Conservation (phyloP, 2,329 filamentous ascomycete genomes). For the Paracoccidioides brasiliensis region DNA sequence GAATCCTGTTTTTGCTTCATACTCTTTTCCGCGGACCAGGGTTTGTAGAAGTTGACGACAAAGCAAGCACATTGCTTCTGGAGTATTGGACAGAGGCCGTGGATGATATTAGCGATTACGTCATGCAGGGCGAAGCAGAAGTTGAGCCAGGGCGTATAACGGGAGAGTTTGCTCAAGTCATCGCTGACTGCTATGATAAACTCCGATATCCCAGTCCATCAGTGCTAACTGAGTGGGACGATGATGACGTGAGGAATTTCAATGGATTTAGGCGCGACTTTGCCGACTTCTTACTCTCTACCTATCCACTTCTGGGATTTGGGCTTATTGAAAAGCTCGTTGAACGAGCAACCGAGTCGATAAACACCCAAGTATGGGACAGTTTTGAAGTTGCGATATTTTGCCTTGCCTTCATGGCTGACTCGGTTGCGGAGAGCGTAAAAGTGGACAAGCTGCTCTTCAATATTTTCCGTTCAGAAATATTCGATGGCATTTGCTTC, state of each 20-base stretch:
- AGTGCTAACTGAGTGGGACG: constrained; percentile 27
- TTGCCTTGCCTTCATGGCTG: constrained; percentile 32
- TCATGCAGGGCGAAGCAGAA: constrained; percentile 18
- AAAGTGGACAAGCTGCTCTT: constrained; percentile 30
- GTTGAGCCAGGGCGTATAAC: constrained; percentile 21
- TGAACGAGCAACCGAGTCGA: constrained; percentile 22
- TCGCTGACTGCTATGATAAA: constrained; percentile 31
- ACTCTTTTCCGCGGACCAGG: constrained; percentile 28
- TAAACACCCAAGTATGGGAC: constrained; percentile 27
- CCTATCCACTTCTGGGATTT: constrained; percentile 31
- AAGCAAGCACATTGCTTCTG: constrained; percentile 24
- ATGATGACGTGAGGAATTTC: constrained; percentile 32
- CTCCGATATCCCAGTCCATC: constrained; percentile 26
- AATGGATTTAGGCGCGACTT: constrained; percentile 32
- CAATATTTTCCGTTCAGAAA: constrained; percentile 26
- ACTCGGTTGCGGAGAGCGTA: constrained; percentile 32
- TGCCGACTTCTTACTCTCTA: constrained; percentile 33
- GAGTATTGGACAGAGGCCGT: constrained; percentile 33
- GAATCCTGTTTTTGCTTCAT: constrained; percentile 25
- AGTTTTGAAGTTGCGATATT: constrained; percentile 33
- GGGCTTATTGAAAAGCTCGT: constrained; percentile 31
- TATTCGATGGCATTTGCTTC: constrained; percentile 23
- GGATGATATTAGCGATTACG: constrained; percentile 24
- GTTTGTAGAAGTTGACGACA: constrained; percentile 29
- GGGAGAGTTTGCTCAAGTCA: constrained; percentile 26